These are phyloP conservation scores for Carpinus fangiana DNA, from an alignment of 306 rosid species.

Conservation along the genomic window DNA sequence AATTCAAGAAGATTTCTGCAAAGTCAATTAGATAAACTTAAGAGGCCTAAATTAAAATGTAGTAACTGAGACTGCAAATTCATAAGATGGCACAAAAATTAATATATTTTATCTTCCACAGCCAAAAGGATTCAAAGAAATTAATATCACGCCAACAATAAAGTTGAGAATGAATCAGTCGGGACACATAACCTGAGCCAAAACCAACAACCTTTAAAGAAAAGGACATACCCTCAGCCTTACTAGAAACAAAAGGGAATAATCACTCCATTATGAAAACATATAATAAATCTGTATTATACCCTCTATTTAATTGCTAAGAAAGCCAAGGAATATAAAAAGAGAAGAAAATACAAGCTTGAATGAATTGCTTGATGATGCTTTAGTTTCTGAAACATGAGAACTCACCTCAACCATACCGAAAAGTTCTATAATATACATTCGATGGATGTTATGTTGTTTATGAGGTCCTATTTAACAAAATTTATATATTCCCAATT, in stretches of 20 bases:
- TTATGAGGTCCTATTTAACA: neutral
- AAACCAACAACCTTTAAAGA: slow-evolving; percentile 19
- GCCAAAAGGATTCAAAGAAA: slow-evolving; percentile 3
- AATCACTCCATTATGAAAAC: neutral
- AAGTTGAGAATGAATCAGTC: slow-evolving; percentile 4
- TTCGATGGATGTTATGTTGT: neutral
- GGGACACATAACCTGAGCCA: slow-evolving; percentile 12
- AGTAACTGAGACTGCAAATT: slow-evolving; percentile 26
- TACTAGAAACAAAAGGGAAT: neutral
- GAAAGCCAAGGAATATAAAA: slow-evolving; percentile 8
- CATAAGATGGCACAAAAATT: neutral
- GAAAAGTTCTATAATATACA: neutral
- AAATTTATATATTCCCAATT: neutral
- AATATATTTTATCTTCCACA: slow-evolving; percentile 6
- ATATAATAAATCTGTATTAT: neutral
- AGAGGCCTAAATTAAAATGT: slow-evolving; percentile 21
- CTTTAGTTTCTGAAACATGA: neutral
- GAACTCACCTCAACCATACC: neutral
- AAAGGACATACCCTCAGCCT: slow-evolving; percentile 15
- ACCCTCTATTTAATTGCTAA: neutral
- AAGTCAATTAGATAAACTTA: slow-evolving; percentile 24
- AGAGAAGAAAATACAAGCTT: slow-evolving; percentile 1
- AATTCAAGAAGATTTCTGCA: slow-evolving; percentile 36
- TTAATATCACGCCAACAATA: neutral
- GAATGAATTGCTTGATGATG: neutral